Percentiles rank a stretch among this genome's conserved stretches.
Conservation (phyloP, 169 alveolate genomes). For the Eimeria mitis region DNA sequence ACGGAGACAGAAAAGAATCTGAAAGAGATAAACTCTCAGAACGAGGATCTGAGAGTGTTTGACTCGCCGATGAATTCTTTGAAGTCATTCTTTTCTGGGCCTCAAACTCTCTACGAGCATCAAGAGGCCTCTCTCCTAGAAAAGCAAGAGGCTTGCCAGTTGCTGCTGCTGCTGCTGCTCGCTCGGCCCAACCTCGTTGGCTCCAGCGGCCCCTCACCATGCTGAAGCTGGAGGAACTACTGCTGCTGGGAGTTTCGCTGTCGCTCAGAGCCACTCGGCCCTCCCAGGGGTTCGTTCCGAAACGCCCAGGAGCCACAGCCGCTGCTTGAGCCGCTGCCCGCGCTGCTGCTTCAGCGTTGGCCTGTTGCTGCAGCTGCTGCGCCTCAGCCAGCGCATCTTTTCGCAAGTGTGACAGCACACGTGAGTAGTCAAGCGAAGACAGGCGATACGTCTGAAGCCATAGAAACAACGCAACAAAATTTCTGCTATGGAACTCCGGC, state of each 20-base stretch:
- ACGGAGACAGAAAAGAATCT: conserved; percentile 28
- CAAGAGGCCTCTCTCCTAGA: conserved; percentile 37
- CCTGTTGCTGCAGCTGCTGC: conserved; percentile 67
- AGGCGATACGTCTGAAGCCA: conserved; percentile 25
- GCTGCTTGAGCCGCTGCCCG: conserved; percentile 62
- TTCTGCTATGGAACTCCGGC: not conserved
- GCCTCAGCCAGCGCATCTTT: conserved; percentile 68
- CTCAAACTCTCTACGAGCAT: conserved; percentile 35
- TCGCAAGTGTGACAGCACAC: conserved; percentile 67
- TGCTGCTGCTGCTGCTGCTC: conserved; percentile 69
- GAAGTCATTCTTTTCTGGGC: conserved; percentile 36
- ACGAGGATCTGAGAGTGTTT: conserved; percentile 2
- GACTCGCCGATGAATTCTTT: conserved; percentile 18
- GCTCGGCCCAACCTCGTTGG: conserved; percentile 64
- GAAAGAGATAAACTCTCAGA: conserved; percentile 38
- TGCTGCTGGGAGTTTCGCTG: conserved; percentile 42
- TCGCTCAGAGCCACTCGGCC: conserved; percentile 36
- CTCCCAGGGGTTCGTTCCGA: conserved; percentile 60
- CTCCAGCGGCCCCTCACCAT: conserved; percentile 11
- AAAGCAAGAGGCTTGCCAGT: conserved; percentile 64
- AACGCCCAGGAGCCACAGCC: conserved; percentile 41
- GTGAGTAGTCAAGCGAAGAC: conserved; percentile 69
- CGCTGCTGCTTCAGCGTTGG: conserved; percentile 63
- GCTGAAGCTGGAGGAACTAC: conserved; percentile 24
- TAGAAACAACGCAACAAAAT: not conserved